Base-by-base conservation (phyloP, 805 yeast species). In the Hemisphaericaspora nanyangensis region DNA sequence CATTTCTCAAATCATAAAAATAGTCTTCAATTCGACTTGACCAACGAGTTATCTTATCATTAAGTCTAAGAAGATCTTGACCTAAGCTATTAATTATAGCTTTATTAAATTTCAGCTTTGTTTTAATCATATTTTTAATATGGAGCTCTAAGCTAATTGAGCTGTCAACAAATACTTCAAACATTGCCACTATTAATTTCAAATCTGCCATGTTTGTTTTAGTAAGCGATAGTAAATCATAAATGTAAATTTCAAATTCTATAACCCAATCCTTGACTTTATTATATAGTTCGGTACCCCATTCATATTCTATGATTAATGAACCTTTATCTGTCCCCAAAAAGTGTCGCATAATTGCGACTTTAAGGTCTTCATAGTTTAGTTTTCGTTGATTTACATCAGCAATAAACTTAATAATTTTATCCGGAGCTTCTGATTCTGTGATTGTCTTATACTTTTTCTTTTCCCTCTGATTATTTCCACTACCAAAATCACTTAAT, bases 1-100 rank as follows among this genome's bases (percentile, higher is more conserved):
- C 31, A 6, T 37, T 32, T 11, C 17, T 11, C 1, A 28, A 37
- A 5, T 35, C 29, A 7, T 40, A 37, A 8, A 58, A 43, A 8
- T 51, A 40, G 22, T 58, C 63, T 2, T 61, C 59, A n/a, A 74
- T 47, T 11, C 68, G 34, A 1, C 46, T 38, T 2, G 55, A 41
- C 90, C 90, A 83, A 31, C 69, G 63, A 2, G 56, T 50, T 5
- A 82, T 53, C 39, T 77, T 65, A 17, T 61, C 68, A 6, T 62
- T 60, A 0, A 79, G 38, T 26, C 61, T 59, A 15, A 60, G 55
- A 33, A 72, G 60, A 11, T 61, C 63, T 3, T 66, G 52, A n/a
- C 67, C 64, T 3, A 67, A 41, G 4, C 67, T 71, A 38, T 59
- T 65, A 17, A 61, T 43, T 6, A 22, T 52, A 25, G 51, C 56